Percentiles rank a stretch among this genome's conserved stretches.
Conservation (phyloP, 352 stramenopile genomes). For the Thalassiosira mediterranea region DNA sequence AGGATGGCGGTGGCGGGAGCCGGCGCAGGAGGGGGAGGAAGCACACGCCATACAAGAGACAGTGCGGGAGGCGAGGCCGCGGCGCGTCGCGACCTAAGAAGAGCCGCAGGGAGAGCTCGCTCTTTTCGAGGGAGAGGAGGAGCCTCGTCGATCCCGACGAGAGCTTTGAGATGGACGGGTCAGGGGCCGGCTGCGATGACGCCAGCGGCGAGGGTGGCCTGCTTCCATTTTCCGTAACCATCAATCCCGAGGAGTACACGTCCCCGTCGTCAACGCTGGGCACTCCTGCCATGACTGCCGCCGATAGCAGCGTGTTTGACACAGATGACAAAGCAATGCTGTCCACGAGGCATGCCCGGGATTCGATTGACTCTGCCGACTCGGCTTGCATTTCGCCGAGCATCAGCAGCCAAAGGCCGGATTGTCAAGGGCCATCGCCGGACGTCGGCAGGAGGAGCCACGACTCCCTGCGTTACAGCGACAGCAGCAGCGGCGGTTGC, state of each 20-base stretch:
- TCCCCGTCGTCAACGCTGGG: conserved; percentile 33
- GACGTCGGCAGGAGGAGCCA: too few relatives aligned
- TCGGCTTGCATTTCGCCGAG: conserved; percentile 41
- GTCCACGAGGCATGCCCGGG: conserved; percentile 10
- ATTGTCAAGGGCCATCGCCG: too few relatives aligned
- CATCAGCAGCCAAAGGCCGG: too few relatives aligned
- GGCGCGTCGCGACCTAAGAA: conserved; percentile 18
- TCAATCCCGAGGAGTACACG: conserved; percentile 42
- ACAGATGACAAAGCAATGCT: conserved; percentile 1
- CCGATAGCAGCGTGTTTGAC: neutral
- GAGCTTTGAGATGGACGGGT: neutral
- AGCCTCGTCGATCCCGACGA: conserved; percentile 24
- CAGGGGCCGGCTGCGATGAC: neutral
- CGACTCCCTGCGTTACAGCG: neutral
- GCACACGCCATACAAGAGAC: conserved; percentile 35
- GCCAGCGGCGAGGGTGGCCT: conserved; percentile 12
- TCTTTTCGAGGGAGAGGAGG: conserved; percentile 39
- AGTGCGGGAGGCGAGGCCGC: conserved; percentile 10
- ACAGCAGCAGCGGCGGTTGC: neutral
- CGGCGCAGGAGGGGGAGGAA: conserved; percentile 27
- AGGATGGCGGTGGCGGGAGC: conserved; percentile 1
- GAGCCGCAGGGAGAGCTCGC: conserved; percentile 33
- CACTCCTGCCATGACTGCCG: conserved; percentile 16
- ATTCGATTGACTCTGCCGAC: conserved; percentile 24
- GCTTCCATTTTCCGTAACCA: conserved; percentile 36